Evolutionary conservation across 2,329 filamentous ascomycete species (phyloP), one percentile per base, ranked within the genome.

Genomic region (Neocatenulostroma microsporum): DNA sequence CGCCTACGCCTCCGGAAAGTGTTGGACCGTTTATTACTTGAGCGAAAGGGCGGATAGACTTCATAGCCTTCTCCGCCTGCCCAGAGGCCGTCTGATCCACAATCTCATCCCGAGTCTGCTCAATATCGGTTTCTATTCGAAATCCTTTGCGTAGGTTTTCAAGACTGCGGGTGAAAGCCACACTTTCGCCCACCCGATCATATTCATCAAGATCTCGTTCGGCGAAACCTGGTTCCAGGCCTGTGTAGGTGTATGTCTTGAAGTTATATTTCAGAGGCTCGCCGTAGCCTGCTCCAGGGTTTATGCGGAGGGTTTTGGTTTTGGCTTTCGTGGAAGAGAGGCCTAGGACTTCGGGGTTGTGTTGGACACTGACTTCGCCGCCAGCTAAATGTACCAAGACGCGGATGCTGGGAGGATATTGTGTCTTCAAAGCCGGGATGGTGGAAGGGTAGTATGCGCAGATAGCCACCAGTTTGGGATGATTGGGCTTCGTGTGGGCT

Each of bases 121-220:
- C 67, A n/a, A 70, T 44, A 28, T 68, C 57, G 2, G 64, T 59
- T 40, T 69, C 65, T 12, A 64, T 56, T 12, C 61, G 55, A 51
- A 86, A 83, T 0, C 75, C 80, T 41, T 69, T 70, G 26, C 78
- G 67, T 23, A 84, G 64, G 1, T 68, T 60, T 1, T 66, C 66
- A 39, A 88, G 52, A 23, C 75, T 79, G 6, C 83, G 68, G n/a
- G 70, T 75, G 72, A 79, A 86, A 0, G 82, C 80, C 14, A 86
- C 52, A n/a, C 73, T 70, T 2, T 80, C 74, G 0, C 72, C 72
- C 3, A 82, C 64, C 8, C 70, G 65, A 45, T 85, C 72, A 48
- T 77, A 86, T 46, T 81, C 74, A 2, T 82, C 77, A 21, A 83
- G 56, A 38, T 84, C 76, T 14, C 72, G 69, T 58, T 87, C 82